Conservation (phyloP, 2,329 filamentous ascomycete genomes). For the Sclerotinia nivalis region DNA sequence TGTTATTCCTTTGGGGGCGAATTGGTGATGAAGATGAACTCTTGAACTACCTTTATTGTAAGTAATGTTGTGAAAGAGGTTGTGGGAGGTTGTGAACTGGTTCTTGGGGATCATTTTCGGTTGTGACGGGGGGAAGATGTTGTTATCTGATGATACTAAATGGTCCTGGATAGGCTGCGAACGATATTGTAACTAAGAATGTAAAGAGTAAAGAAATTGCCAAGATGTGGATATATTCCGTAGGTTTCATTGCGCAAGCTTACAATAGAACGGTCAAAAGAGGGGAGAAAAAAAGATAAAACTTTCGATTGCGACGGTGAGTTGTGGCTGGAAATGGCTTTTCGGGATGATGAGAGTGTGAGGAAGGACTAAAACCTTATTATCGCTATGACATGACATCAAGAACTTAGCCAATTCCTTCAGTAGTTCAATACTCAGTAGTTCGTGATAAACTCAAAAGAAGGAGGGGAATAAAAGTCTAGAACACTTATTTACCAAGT, state of each 20-base stretch:
- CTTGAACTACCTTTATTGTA: not conserved
- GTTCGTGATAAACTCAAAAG: not conserved
- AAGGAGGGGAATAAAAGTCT: not conserved
- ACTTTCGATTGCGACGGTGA: not conserved
- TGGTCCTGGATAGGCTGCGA: not conserved
- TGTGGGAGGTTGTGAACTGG: not conserved
- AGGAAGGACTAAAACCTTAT: not conserved
- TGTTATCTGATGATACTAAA: not conserved
- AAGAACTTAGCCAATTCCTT: not conserved
- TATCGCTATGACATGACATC: not conserved
- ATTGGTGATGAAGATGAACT: not conserved
- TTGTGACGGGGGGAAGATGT: not conserved
- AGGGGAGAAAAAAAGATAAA: not conserved
- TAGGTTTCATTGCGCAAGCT: not conserved
- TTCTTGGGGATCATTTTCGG: not conserved
- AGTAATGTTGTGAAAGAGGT: not conserved
- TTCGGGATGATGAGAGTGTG: not conserved
- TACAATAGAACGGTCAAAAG: not conserved
- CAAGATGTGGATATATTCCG: not conserved
- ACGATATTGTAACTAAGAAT: not conserved
- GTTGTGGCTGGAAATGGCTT: slow-evolving; percentile 1
- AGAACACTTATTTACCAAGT: not conserved
- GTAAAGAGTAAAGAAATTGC: not conserved
- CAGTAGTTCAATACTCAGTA: too few species aligned
- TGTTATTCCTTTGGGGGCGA: too few species aligned